phyloP scores from a whole-genome alignment of 2,329 filamentous ascomycete genomes.

The Hypoxylon sp. region DNA sequence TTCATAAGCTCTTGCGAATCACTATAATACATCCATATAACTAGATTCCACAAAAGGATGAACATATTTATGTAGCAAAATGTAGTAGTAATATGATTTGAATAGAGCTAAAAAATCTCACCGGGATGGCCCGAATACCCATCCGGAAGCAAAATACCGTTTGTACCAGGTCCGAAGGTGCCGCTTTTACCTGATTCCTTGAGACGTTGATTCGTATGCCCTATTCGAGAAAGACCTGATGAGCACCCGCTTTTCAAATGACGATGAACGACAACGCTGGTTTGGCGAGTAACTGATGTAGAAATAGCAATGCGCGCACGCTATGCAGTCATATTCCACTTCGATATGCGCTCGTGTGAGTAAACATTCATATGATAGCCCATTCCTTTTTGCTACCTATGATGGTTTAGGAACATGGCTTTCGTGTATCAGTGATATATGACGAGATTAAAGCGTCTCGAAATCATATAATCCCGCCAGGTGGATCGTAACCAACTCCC shows the following conservation, averaged over 20 bases:
- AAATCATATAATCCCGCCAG: conserved; percentile 69
- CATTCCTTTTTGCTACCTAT: conserved; percentile 23
- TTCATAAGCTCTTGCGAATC: conserved; percentile 10
- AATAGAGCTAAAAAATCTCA: conserved; percentile 36
- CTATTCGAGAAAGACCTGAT: conserved; percentile 7
- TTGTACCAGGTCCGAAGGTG: conserved; percentile 5
- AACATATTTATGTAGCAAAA: conserved; percentile 4
- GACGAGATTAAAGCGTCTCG: neutral
- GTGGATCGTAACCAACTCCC: conserved; percentile 67
- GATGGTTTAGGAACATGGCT: conserved; percentile 18
- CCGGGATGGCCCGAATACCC: conserved; percentile 24
- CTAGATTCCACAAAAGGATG: neutral
- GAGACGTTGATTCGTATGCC: neutral
- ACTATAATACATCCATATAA: conserved; percentile 8
- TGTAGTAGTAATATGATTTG: conserved; percentile 24
- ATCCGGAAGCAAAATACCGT: conserved; percentile 11
- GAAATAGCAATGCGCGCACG: conserved; percentile 31
- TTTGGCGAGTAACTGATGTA: conserved; percentile 16
- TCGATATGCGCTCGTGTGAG: conserved; percentile 6
- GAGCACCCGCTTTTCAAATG: conserved; percentile 8
- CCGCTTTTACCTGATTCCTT: neutral
- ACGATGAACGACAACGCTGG: conserved; percentile 13
- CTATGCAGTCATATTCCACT: conserved; percentile 31
- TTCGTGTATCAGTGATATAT: conserved; percentile 19
- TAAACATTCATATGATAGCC: conserved; percentile 17